phyloP scores from a whole-genome alignment of 2,329 filamentous ascomycete species.

The Beauveria bassiana region DNA sequence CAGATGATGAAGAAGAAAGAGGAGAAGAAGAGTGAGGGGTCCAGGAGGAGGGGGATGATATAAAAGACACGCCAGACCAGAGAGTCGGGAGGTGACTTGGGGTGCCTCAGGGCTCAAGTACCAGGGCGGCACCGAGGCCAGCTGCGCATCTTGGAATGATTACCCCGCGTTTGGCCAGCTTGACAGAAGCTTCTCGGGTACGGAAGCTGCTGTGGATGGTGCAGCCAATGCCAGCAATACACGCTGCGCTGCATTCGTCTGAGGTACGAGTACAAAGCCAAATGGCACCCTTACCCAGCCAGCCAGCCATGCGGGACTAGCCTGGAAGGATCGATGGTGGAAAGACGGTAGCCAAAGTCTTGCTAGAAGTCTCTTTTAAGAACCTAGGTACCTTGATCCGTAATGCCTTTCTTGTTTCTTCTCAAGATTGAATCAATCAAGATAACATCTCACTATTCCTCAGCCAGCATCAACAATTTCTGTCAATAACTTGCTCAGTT shows the following conservation, averaged over 20 bases:
- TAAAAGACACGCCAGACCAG: not conserved
- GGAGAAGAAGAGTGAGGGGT: slow-evolving; percentile 2
- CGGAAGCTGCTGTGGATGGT: not conserved
- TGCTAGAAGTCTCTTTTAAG: not conserved
- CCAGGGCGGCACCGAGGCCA: not conserved
- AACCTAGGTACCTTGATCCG: not conserved
- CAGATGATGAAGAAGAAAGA: slow-evolving; percentile 10
- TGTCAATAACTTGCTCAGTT: not conserved
- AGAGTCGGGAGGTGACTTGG: not conserved
- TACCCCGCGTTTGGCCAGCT: slow-evolving; percentile 11
- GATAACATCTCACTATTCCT: not conserved
- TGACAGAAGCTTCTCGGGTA: not conserved
- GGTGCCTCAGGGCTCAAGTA: slow-evolving; percentile 10
- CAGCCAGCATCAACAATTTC: not conserved
- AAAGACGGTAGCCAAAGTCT: not conserved
- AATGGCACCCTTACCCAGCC: slow-evolving; percentile 1
- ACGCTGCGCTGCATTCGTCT: slow-evolving; percentile 8
- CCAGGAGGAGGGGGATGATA: slow-evolving; percentile 7
- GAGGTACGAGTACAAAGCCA: not conserved
- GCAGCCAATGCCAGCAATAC: slow-evolving; percentile 2
- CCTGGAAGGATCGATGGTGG: not conserved
- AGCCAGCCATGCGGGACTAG: not conserved
- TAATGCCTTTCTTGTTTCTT: not conserved
- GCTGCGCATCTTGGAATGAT: not conserved
- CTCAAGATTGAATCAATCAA: too few relatives aligned